Percentiles rank a stretch among this genome's conserved stretches.
phyloP scores from a whole-genome alignment of 2,329 filamentous ascomycete species.

The Fusarium chuoi region DNA sequence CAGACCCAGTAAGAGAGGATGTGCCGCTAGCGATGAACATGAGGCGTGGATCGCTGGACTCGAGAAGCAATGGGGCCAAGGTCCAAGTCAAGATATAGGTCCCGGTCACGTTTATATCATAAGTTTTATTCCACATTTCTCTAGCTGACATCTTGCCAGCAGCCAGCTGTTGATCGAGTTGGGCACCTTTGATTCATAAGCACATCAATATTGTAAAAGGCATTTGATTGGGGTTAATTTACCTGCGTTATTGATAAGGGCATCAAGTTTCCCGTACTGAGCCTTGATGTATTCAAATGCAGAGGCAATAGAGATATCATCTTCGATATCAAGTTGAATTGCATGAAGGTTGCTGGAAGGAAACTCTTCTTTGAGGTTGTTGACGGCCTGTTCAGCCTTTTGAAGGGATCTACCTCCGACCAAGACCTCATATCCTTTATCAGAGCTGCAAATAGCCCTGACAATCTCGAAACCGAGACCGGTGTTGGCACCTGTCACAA shows the following conservation, averaged over 20 bases:
- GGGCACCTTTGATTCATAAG: not conserved
- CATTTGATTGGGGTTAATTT: no score
- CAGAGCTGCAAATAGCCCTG: not conserved
- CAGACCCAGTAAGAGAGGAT: not conserved
- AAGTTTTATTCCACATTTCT: not conserved
- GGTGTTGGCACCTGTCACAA: constrained; percentile 1
- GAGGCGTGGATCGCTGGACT: not conserved
- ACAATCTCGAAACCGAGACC: not conserved
- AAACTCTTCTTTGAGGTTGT: not conserved
- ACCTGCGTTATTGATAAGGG: not conserved
- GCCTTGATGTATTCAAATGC: not conserved
- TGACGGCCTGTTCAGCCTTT: not conserved
- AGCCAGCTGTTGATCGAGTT: not conserved
- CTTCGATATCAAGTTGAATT: not conserved
- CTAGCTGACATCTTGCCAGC: not conserved
- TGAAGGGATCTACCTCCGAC: not conserved
- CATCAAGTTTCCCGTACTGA: not conserved
- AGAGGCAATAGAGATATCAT: not conserved
- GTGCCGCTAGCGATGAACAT: constrained; percentile 1
- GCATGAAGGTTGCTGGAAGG: not conserved
- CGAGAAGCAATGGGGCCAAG: not conserved
- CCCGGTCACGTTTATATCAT: not conserved
- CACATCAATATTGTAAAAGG: not conserved
- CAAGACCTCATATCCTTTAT: not conserved
- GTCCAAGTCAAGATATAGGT: not conserved